phyloP scores from a whole-genome alignment of 2,329 filamentous ascomycete species.

The Sporothrix variecibatus region DNA sequence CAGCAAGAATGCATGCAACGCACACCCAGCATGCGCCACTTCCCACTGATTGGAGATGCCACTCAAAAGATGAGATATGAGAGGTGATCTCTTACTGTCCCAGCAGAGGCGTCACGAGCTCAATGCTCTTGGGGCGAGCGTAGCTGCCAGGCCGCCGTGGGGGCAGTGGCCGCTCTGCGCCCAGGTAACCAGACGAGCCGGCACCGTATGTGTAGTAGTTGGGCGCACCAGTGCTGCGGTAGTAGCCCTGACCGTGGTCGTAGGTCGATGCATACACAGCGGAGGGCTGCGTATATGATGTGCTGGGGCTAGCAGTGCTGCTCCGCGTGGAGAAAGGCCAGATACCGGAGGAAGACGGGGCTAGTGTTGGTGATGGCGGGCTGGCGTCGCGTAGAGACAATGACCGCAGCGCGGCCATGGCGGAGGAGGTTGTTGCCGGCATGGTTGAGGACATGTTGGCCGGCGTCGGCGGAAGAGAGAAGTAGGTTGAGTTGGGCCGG shows the following conservation, averaged over 20 bases:
- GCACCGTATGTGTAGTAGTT: slow-evolving; percentile 44
- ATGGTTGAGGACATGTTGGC: slow-evolving; percentile 43
- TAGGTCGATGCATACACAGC: slow-evolving; percentile 56
- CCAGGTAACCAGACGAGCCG: slow-evolving; percentile 37
- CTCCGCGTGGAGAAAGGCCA: slow-evolving; percentile 59
- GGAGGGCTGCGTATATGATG: slow-evolving; percentile 51
- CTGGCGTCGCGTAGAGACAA: slow-evolving; percentile 56
- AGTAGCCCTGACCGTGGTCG: slow-evolving; percentile 46
- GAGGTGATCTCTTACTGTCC: slow-evolving; percentile 43
- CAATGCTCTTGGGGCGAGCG: slow-evolving; percentile 62
- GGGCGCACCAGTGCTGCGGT: slow-evolving; percentile 37
- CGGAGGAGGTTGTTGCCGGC: slow-evolving; percentile 50
- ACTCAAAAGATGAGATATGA: neutral
- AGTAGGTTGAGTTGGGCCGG: slow-evolving; percentile 57
- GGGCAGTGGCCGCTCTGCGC: slow-evolving; percentile 59
- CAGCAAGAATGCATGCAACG: neutral
- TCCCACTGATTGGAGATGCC: neutral
- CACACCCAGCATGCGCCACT: slow-evolving; percentile 5
- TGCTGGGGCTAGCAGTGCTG: slow-evolving; percentile 54
- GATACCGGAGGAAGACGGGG: slow-evolving; percentile 44
- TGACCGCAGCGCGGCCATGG: slow-evolving; percentile 58
- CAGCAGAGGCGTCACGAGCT: slow-evolving; percentile 63
- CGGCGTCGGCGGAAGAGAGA: slow-evolving; percentile 56
- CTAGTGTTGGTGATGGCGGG: slow-evolving; percentile 53
- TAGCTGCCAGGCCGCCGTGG: slow-evolving; percentile 56